These are phyloP conservation scores for Podospora pseudopauciseta DNA, from an alignment of 495 filamentous ascomycete species.

Conservation along the genomic window DNA sequence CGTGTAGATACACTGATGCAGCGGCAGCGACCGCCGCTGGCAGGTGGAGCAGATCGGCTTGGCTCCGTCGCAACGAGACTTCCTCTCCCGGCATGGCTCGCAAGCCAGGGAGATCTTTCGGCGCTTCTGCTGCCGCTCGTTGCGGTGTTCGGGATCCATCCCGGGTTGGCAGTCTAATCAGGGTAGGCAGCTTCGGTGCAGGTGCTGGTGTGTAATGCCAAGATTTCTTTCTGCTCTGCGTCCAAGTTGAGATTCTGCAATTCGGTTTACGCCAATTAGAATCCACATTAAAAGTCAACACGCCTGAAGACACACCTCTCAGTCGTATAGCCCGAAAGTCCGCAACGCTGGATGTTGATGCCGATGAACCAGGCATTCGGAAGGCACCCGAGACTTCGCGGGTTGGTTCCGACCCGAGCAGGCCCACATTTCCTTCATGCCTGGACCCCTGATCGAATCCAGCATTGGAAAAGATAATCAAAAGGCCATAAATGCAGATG, in stretches of 20 bases:
- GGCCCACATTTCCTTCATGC: not conserved
- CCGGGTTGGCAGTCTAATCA: too few species aligned
- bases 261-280: too few species aligned
- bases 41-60: constrained; percentile 48
- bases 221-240: too few species aligned
- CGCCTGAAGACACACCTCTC: too few species aligned
- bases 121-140: constrained; percentile 3
- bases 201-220: not conserved
- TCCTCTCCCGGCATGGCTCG: constrained; percentile 43
- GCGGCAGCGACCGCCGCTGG: constrained; percentile 32
- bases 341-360: not conserved
- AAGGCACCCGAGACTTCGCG: not conserved
- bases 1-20: constrained; percentile 41
- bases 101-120: constrained; percentile 31
- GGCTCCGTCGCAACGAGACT: constrained; percentile 42
- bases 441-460: not conserved
- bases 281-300: too few species aligned
- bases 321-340: not conserved
- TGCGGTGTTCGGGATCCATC: constrained; percentile 1
- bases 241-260: too few species aligned
- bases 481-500: not conserved
- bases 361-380: not conserved
- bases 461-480: too few species aligned
- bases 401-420: not conserved
- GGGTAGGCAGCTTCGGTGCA: not conserved